Base-by-base conservation (phyloP, 2,329 filamentous ascomycete genomes). In the Akanthomyces lecanii region DNA sequence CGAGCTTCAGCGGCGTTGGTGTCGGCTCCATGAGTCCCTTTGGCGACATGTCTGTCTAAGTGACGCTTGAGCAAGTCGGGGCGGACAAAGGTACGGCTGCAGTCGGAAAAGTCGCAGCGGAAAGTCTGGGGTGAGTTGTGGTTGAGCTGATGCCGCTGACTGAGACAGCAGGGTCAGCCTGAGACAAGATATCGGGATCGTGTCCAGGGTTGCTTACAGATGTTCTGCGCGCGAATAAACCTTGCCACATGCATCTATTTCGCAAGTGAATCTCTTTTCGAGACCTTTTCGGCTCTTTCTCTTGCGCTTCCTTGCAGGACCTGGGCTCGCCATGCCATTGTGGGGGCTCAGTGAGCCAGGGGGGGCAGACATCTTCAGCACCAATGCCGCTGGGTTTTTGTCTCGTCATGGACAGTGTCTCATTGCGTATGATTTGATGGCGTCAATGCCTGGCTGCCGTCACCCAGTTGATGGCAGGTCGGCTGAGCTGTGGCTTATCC, bases 161-260 rank as follows among this genome's bases (percentile, higher is more conserved):
- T 88, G 65, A 23, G 47, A 10, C 23, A 21, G 16, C 58, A 23
- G 61, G 42, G 65, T 77, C 64, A 56, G 30, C 16, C n/a, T 5
- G 38, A 42, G 44, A 38, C 10, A 11, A 25, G 16, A n/a, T 28
- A 8, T 8, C 25, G 75, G 71, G 62, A 60, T 45, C 11, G 21
- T 6, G n/a, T 3, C 76, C 70, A 63, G 42, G 63, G 10, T 36
- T 36, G 10, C 82, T 82, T 85, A 97, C 79, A 99, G 81, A 79
- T 99, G 95, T 77, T 98, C 95, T 10, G 95, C 94, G 73, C 95
- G 86, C 30, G 94, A 97, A 75, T 99, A 99, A 73, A 89, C 96
- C 81, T 97, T 99, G 47, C 92, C 93, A 71, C 95, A 99, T 45
- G 89, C 91, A 67, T 91, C 88, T 64, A 92, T 86, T 5, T 89